Evolutionary conservation across 2,329 filamentous ascomycete genomes (phyloP).

Genomic region (Monilinia polystroma): DNA sequence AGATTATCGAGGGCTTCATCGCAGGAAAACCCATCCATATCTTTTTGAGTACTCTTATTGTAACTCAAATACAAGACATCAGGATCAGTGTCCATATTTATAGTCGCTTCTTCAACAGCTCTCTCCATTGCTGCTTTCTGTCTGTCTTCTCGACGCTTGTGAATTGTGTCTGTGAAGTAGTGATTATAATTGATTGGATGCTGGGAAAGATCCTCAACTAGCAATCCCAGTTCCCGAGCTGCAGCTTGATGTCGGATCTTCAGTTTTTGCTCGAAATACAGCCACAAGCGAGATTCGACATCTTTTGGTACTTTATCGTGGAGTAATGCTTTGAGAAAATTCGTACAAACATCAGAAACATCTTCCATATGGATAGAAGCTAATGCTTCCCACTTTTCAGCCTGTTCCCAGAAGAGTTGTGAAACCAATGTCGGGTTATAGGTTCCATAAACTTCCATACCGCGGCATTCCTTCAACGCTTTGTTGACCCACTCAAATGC

Average conservation of each 20-base stretch:
- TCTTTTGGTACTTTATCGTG: conserved; percentile 17
- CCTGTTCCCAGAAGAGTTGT: conserved; percentile 45
- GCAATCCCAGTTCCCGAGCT: neutral
- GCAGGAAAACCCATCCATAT: conserved; percentile 39
- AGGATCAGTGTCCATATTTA: neutral
- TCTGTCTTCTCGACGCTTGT: conserved; percentile 28
- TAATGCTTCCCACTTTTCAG: conserved; percentile 40
- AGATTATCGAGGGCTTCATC: conserved; percentile 39
- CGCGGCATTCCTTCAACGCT: conserved; percentile 30
- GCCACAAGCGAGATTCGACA: conserved; percentile 21
- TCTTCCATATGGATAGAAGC: conserved; percentile 33
- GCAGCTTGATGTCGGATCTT: neutral
- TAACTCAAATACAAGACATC: neutral
- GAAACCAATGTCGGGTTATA: conserved; percentile 44
- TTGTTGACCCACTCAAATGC: conserved; percentile 34
- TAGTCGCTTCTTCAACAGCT: neutral
- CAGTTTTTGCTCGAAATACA: conserved; percentile 9
- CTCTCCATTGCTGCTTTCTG: conserved; percentile 20
- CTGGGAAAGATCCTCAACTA: conserved; percentile 35
- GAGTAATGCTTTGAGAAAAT: conserved; percentile 13
- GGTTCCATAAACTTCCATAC: conserved; percentile 43
- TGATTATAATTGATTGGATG: conserved; percentile 44
- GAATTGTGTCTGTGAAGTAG: conserved; percentile 41
- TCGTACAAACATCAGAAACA: conserved; percentile 28
- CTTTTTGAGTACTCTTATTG: conserved; percentile 20